Base-by-base conservation (phyloP, 257 asterid species). In the Lycium barbarum region DNA sequence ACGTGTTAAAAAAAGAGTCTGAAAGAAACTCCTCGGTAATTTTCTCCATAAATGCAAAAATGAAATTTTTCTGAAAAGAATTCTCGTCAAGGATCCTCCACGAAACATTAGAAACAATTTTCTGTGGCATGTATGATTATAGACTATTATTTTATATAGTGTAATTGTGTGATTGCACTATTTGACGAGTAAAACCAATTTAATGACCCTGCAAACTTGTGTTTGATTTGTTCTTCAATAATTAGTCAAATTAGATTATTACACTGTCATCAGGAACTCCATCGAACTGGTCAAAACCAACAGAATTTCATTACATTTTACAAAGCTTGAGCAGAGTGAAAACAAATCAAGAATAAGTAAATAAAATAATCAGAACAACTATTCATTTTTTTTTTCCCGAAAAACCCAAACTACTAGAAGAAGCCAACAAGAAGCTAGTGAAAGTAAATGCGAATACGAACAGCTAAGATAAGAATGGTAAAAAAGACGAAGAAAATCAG, bases 401-500 rank as follows among this genome's bases (percentile, higher is more conserved):
- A 47, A 74, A 74, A 11, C 11, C 20, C 43, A 51, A 76, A 51
- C 13, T 3, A 76, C 14, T 51, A 74, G 84, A 20, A 43, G 22
- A 15, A 81, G 58, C 40, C 1, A 15, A 14, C 2, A 58, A 59
- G 33, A 40, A 63, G 36, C 89, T 91, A 45, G 84, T 66, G 61
- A 81, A 81, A 81, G 85, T 51, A 89, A 53, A 92, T 89, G 6
- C 85, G 92, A 84, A 90, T 14, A 7, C 79, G 92, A 6, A 92
- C 33, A 13, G 93, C 94, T 92, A 91, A 87, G 70, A 90, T 84
- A 14, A 92, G 91, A 74, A 92, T 90, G 66, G 95, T 90, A 61
- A 87, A 92, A 66, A 85, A 47, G 2, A 63, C 91, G 22, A 92
- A 92, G 65, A 88, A 91, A 20, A 91, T 86, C 6, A 91, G 1